Evolutionary conservation across 352 stramenopile species (phyloP).

Genomic region (Phytophthora fragariae): DNA sequence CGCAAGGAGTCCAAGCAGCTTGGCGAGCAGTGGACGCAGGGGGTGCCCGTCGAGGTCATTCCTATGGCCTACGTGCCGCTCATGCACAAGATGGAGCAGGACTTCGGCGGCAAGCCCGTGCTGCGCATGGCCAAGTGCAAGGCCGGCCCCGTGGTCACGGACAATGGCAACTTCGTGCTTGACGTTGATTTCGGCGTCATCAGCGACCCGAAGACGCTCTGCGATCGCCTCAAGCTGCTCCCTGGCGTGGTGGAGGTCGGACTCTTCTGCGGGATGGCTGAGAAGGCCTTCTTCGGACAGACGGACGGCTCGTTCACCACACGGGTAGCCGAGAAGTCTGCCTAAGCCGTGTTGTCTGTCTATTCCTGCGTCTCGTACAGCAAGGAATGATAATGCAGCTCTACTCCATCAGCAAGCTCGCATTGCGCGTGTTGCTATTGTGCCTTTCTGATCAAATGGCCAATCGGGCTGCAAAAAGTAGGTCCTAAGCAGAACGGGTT

Average conservation of each 20-base stretch:
- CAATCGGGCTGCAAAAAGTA: no score
- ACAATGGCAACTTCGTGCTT: conserved; percentile 96
- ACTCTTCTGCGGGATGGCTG: conserved; percentile 89
- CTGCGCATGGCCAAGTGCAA: conserved; percentile 92
- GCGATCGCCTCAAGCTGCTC: conserved; percentile 78
- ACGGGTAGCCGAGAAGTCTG: conserved; percentile 44
- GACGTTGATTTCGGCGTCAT: conserved; percentile 89
- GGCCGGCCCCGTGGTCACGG: conserved; percentile 96
- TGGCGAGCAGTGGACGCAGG: conserved; percentile 89
- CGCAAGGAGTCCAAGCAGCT: conserved; percentile 91
- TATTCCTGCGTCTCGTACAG: conserved; percentile 3
- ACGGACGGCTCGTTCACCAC: conserved; percentile 84
- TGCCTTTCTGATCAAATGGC: no score
- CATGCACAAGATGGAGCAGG: conserved; percentile 70
- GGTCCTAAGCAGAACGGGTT: no score
- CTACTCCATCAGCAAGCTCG: conserved; percentile 21
- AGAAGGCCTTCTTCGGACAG: conserved; percentile 90
- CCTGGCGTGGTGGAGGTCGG: conserved; percentile 91
- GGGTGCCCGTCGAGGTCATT: conserved; percentile 97
- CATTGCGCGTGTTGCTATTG: conserved; percentile 10
- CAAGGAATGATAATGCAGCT: conserved; percentile 18
- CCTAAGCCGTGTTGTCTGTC: conserved; percentile 26
- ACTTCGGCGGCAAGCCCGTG: conserved; percentile 62
- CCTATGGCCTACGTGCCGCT: conserved; percentile 98
- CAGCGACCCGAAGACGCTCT: conserved; percentile 67